Percentiles rank a stretch among this genome's conserved stretches.
Conservation (phyloP, 1,284 basidiomycete genomes). For the Cystobasidiaceae sp. region DNA sequence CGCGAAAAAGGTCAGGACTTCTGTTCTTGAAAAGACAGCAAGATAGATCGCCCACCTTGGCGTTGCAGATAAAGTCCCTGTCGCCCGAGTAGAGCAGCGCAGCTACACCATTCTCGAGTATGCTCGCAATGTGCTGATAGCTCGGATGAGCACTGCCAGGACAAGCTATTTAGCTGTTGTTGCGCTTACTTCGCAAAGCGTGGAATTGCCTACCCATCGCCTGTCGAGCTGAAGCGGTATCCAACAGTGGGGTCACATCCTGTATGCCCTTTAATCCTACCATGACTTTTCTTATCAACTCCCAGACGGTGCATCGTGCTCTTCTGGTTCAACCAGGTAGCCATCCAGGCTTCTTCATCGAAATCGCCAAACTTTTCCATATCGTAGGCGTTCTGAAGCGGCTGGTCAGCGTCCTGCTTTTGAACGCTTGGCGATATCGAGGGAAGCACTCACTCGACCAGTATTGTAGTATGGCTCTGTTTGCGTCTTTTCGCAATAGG, state of each 20-base stretch:
- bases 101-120: constrained; percentile 34
- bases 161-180: no score
- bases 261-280: constrained; percentile 36
- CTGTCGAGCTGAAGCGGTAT: constrained; percentile 35
- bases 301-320: constrained; percentile 36
- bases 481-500: constrained; percentile 39
- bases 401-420: no score
- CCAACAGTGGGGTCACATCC: constrained; percentile 40
- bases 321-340: constrained; percentile 37
- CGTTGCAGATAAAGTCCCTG: constrained; percentile 39
- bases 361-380: constrained; percentile 40
- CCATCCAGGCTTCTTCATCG: constrained; percentile 37
- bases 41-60: background rate
- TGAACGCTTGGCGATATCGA: no score
- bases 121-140: constrained; percentile 34
- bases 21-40: background rate
- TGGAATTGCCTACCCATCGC: constrained; percentile 33
- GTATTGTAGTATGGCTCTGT: constrained; percentile 31
- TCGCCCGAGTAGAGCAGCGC: constrained; percentile 39
- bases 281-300: constrained; percentile 36
- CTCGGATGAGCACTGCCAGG: constrained; percentile 31
- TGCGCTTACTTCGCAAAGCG: background rate
- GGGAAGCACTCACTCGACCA: no score
- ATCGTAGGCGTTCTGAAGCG: constrained; percentile 40
- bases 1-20: no score